Base-by-base conservation (phyloP, 2,329 filamentous ascomycete genomes). In the Thielaviopsis euricoi region DNA sequence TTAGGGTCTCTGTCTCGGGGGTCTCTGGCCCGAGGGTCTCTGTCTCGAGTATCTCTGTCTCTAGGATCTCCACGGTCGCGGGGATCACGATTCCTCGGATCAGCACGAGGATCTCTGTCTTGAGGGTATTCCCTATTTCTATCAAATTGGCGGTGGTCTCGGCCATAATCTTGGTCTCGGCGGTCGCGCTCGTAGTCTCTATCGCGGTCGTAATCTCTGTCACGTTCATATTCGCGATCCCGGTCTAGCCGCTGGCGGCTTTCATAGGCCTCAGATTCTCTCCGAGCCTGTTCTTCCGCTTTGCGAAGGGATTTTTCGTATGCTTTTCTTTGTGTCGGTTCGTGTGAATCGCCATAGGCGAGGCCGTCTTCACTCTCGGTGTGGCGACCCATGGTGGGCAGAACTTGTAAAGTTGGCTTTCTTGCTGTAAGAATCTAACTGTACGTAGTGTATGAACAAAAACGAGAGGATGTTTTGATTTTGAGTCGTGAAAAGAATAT, bases 291-390 rank as follows among this genome's bases (percentile, higher is more conserved):
- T 43, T 57, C 58, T 15, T 54, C 40, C 9, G 53, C 43, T 23
- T 60, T 53, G 21, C 55, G 58, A 7, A 60, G 43, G 12, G 56
- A 51, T 22, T 55, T 51, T 52, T 60, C 48, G 33, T 58, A 26
- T 25, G 52, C 26, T 52, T 60, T 60, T 46, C 55, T 52, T 25
- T 60, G 52, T 10, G 52, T 50, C 46, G 49, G 55, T n/a, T 57
- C 53, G 55, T 58, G 56, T 10, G 55, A 55, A 15, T 60, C 58
- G 13, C 58, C 58, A 17, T 60, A 60, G 48, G 58, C 58, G 15
- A 60, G 43, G 53, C 49, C 58, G n/a, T 60, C 58, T 23, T 60
- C 58, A 46, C 52, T 55, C 19, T 46, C 43, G 13, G 53, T 55
- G 40, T 50, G 22, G 22, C 53, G 53, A 12, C 58, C 58, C 58